phyloP scores from a whole-genome alignment of 1,139 yeast genomes.

The Candida tetrigidarum region DNA sequence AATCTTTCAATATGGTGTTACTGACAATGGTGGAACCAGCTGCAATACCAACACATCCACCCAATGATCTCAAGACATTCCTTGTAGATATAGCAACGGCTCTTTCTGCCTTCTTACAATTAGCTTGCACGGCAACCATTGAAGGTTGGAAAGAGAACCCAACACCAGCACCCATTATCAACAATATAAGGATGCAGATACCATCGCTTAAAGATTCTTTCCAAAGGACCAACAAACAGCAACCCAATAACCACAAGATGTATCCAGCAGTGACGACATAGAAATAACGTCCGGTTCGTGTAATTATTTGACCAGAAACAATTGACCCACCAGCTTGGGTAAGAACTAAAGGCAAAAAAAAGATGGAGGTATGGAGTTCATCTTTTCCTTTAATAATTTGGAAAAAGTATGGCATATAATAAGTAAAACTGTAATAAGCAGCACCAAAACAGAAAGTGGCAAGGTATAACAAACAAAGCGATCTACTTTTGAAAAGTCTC shows the following conservation, averaged over 20 bases:
- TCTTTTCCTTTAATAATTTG: slow-evolving; percentile 50
- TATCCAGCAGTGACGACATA: slow-evolving; percentile 47
- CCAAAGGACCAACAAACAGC: slow-evolving; percentile 42
- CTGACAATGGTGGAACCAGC: slow-evolving; percentile 29
- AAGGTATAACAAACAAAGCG: slow-evolving; percentile 43
- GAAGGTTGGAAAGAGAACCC: slow-evolving; percentile 40
- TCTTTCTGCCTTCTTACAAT: slow-evolving; percentile 51
- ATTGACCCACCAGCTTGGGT: slow-evolving; percentile 44
- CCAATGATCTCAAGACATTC: slow-evolving; percentile 55
- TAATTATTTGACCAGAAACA: slow-evolving; percentile 47
- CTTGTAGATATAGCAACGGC: slow-evolving; percentile 61
- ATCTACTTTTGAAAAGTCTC: slow-evolving; percentile 41
- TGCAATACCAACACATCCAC: slow-evolving; percentile 51
- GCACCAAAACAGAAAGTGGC: slow-evolving; percentile 56
- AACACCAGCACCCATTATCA: slow-evolving; percentile 51
- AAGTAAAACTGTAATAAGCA: slow-evolving; percentile 47
- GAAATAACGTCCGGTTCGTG: slow-evolving; percentile 46
- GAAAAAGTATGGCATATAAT: slow-evolving; percentile 54
- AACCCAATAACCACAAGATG: slow-evolving; percentile 44
- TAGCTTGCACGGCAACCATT: slow-evolving; percentile 59
- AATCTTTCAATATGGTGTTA: slow-evolving; percentile 21
- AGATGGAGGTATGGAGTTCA: slow-evolving; percentile 41
- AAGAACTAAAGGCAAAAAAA: slow-evolving; percentile 47
- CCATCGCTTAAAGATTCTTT: slow-evolving; percentile 33
- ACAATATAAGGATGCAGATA: slow-evolving; percentile 34